Evolutionary conservation across 371 early-diverging fungal species (phyloP).

Genomic region (Mortierella sp.): DNA sequence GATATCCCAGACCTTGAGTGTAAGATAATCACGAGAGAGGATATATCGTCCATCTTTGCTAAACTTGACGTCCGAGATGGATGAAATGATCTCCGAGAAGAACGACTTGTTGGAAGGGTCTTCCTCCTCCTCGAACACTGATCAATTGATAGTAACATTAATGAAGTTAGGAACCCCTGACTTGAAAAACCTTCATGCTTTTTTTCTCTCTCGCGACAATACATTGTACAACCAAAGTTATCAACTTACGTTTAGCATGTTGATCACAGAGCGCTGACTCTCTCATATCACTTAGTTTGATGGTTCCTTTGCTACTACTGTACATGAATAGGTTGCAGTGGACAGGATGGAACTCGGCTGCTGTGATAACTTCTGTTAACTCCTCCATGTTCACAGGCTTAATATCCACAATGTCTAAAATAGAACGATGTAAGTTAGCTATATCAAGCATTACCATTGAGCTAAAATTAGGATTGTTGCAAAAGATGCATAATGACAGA

Average conservation of each 20-base stretch:
- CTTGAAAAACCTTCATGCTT: background rate
- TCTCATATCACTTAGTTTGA: slow-evolving; percentile 98
- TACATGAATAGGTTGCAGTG: slow-evolving; percentile 98
- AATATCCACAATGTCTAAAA: slow-evolving; percentile 96
- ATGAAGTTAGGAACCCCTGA: background rate
- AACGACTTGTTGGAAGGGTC: slow-evolving; percentile 95
- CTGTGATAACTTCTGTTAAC: slow-evolving; percentile 98
- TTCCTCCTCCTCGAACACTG: slow-evolving; percentile 95
- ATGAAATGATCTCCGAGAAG: slow-evolving; percentile 98
- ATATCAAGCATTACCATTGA: background rate
- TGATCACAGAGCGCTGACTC: slow-evolving; percentile 94
- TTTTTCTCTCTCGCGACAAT: background rate
- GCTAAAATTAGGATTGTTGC: background rate
- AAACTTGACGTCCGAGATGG: slow-evolving; percentile 96
- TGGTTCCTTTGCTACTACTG: slow-evolving; percentile 97
- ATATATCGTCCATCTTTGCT: slow-evolving; percentile 96
- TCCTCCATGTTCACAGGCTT: slow-evolving; percentile 99
- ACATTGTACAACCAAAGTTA: background rate
- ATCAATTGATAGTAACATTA: background rate
- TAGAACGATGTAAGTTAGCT: background rate
- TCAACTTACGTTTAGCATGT: slow-evolving; percentile 84
- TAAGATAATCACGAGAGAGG: slow-evolving; percentile 96
- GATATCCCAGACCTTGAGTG: slow-evolving; percentile 98
- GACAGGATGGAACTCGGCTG: slow-evolving; percentile 97
- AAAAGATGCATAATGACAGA: background rate